Evolutionary conservation across 1,284 basidiomycete genomes (phyloP), one percentile per base, ranked within the genome.

Genomic region (Malassezia pachydermatis): DNA sequence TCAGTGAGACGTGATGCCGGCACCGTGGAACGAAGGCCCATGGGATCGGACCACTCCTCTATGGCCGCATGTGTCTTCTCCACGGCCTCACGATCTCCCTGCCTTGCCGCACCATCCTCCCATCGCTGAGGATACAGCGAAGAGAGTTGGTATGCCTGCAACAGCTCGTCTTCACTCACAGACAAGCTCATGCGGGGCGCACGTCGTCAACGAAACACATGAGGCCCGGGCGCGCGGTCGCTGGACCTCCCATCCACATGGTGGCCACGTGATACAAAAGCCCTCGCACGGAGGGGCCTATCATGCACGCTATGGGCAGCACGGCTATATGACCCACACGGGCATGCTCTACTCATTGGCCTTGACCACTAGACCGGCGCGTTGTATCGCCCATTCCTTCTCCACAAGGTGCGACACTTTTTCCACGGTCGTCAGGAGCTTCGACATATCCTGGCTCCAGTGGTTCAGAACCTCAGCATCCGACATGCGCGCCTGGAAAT

Each of bases 391-490:
- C 59, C 65, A 63, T 48, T 71, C 68, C 52, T 66, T 67, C 36
- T 62, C 60, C 19, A 71, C 61, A 27, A 71, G 50, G 36, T 71
- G 68, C 19, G 60, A 63, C 11, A 67, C 64, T 40, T 62, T 65
- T 40, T 72, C 72, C 13, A 72, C 68, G 5, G 69, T 61, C 16
- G 51, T 54, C 63, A 75, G 67, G 65, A 99, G 75, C 73, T 85
- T 88, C 68, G 84, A 83, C 79, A 98, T 87, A 68, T 98, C 90
- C 19, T 81, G 84, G 72, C 85, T 89, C 94, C 94, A 99, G 54
- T 84, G 84, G 67, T 98, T 98, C 79, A 98, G 83, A 34, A 70
- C 80, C 77, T 67, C 67, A 4, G 59, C 59, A 19, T 62, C 59
- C 29, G 57, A 58, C 49, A 60, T 54, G 3, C 48, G 51, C 34